A percentile compares a stretch with the other conserved stretches of the same genome.
These are phyloP conservation scores for Oldenlandia corymbosa DNA, from an alignment of 257 asterid genomes.

Conservation along the genomic window DNA sequence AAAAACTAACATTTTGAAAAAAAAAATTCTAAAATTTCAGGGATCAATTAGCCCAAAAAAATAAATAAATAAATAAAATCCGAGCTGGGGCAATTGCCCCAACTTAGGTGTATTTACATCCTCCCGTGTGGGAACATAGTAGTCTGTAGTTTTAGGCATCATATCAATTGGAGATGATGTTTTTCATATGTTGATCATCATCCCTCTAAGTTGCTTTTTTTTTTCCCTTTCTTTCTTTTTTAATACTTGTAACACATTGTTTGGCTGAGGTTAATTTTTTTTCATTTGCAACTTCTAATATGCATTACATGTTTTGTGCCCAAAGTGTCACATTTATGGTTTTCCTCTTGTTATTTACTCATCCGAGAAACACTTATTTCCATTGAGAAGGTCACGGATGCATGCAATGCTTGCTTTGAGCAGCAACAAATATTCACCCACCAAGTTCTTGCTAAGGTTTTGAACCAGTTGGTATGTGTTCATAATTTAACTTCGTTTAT, in stretches of 20 bases:
- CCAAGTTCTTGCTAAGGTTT: conserved; percentile 91
- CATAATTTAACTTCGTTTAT: background rate
- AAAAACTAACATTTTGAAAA: too few relatives aligned
- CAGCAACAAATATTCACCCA: conserved; percentile 79
- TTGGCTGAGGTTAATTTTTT: background rate
- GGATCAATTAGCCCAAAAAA: too few relatives aligned
- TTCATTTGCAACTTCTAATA: background rate
- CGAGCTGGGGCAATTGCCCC: too few relatives aligned
- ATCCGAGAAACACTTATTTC: conserved; percentile 14
- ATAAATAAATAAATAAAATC: too few relatives aligned
- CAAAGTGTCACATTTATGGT: background rate
- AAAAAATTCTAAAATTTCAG: too few relatives aligned
- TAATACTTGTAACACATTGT: too few relatives aligned
- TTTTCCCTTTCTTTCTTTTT: too few relatives aligned
- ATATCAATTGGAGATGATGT: too few relatives aligned
- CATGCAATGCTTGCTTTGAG: conserved; percentile 97
- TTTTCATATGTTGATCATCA: too few relatives aligned
- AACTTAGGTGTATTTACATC: too few relatives aligned
- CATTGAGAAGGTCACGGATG: conserved; percentile 82
- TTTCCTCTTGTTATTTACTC: conserved; percentile 16
- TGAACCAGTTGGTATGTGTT: conserved; percentile 85
- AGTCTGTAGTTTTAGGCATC: background rate
- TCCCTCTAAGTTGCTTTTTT: too few relatives aligned
- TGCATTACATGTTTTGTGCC: background rate
- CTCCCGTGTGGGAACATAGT: too few relatives aligned